Conservation (phyloP, 2,329 filamentous ascomycete genomes). For the Orbilia javanica region DNA sequence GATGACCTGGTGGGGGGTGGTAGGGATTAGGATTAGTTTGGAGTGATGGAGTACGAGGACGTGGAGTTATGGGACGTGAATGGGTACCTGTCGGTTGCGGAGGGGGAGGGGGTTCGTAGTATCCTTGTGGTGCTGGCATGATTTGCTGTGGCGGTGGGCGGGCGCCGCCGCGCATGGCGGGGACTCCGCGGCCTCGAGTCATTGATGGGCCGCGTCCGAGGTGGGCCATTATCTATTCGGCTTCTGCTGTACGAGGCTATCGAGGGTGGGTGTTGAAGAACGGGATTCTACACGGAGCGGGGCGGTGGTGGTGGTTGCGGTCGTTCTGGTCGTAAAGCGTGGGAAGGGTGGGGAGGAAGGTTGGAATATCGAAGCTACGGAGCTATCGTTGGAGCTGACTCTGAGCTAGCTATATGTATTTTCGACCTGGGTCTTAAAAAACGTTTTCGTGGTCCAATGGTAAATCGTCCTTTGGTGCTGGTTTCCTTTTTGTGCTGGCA, state of each 20-base stretch:
- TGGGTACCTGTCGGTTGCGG: slow-evolving; percentile 37
- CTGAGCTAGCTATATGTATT: background rate
- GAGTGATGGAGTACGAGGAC: background rate
- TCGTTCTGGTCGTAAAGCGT: no score
- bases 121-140: slow-evolving; percentile 53
- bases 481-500: background rate
- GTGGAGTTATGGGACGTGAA: slow-evolving; percentile 9
- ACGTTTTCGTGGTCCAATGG: slow-evolving; percentile 14
- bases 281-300: background rate
- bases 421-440: no score
- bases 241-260: background rate
- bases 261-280: no score
- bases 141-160: slow-evolving; percentile 45
- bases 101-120: slow-evolving; percentile 46
- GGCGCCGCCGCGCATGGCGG: slow-evolving; percentile 27
- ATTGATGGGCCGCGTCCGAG: slow-evolving; percentile 36
- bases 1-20: slow-evolving; percentile 31
- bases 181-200: slow-evolving; percentile 31
- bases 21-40: slow-evolving; percentile 29
- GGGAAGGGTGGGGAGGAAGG: background rate
- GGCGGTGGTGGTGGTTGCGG: background rate
- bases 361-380: background rate
- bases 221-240: slow-evolving; percentile 44
- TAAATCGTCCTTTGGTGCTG: background rate
- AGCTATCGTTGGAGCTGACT: slow-evolving; percentile 8